These are phyloP conservation scores for Mortierella sp. DNA, from an alignment of 371 early-diverging fungal genomes.

Conservation along the genomic window DNA sequence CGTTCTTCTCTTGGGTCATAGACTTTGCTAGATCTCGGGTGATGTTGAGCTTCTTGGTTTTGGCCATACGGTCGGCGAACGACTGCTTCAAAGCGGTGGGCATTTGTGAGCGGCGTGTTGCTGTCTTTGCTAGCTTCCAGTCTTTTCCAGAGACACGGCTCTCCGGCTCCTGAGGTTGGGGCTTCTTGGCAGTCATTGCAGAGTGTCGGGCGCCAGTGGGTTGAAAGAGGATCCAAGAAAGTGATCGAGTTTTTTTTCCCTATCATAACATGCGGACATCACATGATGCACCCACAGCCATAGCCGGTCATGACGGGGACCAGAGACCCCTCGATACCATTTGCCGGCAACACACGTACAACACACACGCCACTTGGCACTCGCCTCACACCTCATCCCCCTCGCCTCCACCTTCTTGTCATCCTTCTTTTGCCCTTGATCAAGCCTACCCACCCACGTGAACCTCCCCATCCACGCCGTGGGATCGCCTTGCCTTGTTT, in stretches of 20 bases:
- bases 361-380: too few relatives aligned
- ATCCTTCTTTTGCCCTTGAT: too few relatives aligned
- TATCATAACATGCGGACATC: too few relatives aligned
- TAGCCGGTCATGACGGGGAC: too few relatives aligned
- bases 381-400: too few relatives aligned
- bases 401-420: too few relatives aligned
- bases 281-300: background rate
- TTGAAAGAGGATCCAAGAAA: background rate
- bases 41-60: slow-evolving; percentile 47
- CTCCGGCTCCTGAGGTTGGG: slow-evolving; percentile 42
- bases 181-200: slow-evolving; percentile 41
- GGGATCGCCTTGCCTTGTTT: too few relatives aligned
- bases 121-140: slow-evolving; percentile 50
- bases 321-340: too few relatives aligned
- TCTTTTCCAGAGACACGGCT: slow-evolving; percentile 51
- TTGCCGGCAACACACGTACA: too few relatives aligned
- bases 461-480: too few relatives aligned
- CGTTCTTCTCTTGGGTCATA: slow-evolving; percentile 53
- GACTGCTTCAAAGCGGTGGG: slow-evolving; percentile 49
- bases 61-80: slow-evolving; percentile 44
- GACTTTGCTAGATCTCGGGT: slow-evolving; percentile 44
- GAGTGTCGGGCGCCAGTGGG: background rate
- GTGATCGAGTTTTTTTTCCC: too few relatives aligned
- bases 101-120: slow-evolving; percentile 47
- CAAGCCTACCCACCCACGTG: too few relatives aligned